Percentiles rank a stretch among this genome's conserved stretches.
These are phyloP conservation scores for Claviceps quebecensis DNA, from an alignment of 2,329 filamentous ascomycete genomes.

Conservation along the genomic window DNA sequence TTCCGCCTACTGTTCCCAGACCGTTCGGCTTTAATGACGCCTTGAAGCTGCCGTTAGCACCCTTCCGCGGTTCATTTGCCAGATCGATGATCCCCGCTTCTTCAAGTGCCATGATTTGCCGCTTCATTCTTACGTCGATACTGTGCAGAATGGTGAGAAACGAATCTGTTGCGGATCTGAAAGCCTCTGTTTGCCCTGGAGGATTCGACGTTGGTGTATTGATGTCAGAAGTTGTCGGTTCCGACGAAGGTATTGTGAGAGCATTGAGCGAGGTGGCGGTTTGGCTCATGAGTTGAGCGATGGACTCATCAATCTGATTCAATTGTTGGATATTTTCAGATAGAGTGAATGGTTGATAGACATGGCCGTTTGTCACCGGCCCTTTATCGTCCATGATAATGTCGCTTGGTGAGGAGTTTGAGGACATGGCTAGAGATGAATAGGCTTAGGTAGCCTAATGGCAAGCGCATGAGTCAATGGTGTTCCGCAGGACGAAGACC, in stretches of 20 bases:
- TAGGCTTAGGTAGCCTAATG: not conserved
- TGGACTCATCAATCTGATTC: conserved; percentile 57
- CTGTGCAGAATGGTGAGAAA: conserved; percentile 63
- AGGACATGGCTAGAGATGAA: conserved; percentile 14
- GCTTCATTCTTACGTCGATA: conserved; percentile 58
- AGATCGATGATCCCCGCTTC: conserved; percentile 62
- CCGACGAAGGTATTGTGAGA: conserved; percentile 23
- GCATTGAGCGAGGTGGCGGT: conserved; percentile 32
- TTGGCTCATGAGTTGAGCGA: conserved; percentile 27
- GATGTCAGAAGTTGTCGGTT: conserved; percentile 6
- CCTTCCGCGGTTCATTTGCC: conserved; percentile 19
- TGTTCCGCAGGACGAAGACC: not conserved
- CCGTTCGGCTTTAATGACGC: conserved; percentile 39
- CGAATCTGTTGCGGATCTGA: conserved; percentile 44
- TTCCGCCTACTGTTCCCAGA: conserved; percentile 38
- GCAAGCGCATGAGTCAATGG: not conserved
- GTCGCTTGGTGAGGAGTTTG: conserved; percentile 14
- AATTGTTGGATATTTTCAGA: conserved; percentile 71
- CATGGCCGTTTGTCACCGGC: conserved; percentile 7
- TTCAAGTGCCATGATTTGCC: conserved; percentile 58
- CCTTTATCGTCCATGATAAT: conserved; percentile 16
- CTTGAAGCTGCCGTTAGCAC: conserved; percentile 22
- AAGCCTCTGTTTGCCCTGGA: conserved; percentile 38
- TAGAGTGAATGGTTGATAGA: conserved; percentile 47
- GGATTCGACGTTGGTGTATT: conserved; percentile 20